Evolutionary conservation across 1,284 basidiomycete genomes (phyloP).

Genomic region (Schizophyllum commune): DNA sequence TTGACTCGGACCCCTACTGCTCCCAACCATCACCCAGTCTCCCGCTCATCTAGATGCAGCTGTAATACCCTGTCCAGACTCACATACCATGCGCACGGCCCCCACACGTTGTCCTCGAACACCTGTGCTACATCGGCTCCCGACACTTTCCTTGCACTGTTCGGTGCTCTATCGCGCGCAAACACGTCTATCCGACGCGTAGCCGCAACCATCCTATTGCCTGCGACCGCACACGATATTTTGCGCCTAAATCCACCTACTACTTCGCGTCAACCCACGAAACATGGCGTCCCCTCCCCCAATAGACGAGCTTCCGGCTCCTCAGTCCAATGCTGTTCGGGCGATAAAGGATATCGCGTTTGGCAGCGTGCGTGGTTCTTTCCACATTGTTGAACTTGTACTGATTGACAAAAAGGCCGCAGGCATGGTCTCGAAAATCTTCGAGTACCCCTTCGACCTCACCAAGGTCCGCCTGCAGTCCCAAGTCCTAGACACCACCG

Average conservation of each 20-base stretch:
- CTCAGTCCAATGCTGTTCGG: conserved; percentile 15
- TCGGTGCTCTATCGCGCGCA: too few relatives aligned
- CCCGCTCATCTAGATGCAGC: background rate
- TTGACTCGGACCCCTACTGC: too few relatives aligned
- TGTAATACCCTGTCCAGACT: background rate
- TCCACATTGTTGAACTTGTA: background rate
- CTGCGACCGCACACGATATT: too few relatives aligned
- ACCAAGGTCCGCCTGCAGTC: conserved; percentile 81
- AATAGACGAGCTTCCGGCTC: background rate
- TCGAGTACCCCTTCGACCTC: conserved; percentile 84
- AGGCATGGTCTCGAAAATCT: conserved; percentile 77
- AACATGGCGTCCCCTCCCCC: background rate
- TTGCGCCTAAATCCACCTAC: too few relatives aligned
- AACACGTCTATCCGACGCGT: too few relatives aligned
- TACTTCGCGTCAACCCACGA: background rate
- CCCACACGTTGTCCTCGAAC: background rate
- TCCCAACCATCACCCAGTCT: too few relatives aligned
- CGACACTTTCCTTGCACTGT: too few relatives aligned
- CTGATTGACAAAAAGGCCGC: conserved; percentile 40
- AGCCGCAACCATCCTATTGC: too few relatives aligned
- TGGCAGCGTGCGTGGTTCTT: conserved; percentile 39
- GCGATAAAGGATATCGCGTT: conserved; percentile 51
- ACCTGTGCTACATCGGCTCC: background rate
- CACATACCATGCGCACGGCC: background rate
- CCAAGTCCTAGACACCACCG: conserved; percentile 68